These are phyloP conservation scores for Pyricularia grisea DNA, from an alignment of 2,329 filamentous ascomycete genomes.

Conservation along the genomic window DNA sequence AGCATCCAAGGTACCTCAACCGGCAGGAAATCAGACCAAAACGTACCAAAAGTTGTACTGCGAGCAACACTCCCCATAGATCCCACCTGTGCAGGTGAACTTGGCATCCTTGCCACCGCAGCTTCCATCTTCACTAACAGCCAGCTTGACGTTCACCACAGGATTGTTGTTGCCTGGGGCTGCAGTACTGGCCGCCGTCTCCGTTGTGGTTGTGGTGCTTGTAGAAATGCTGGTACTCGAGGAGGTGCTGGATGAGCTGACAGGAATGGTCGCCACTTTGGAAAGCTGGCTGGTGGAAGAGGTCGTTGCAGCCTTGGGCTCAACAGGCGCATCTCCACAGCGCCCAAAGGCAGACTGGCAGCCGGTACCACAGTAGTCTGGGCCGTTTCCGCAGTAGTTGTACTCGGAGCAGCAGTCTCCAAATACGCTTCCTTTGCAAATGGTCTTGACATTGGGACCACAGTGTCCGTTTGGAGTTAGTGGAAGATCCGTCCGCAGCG, in stretches of 20 bases:
- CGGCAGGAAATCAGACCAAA: background rate
- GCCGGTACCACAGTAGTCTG: constrained; percentile 9
- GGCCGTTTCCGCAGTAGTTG: constrained; percentile 10
- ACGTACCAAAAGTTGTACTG: constrained; percentile 3
- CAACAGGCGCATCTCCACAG: constrained; percentile 4
- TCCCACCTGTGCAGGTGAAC: constrained; percentile 5
- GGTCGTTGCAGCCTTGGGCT: no score
- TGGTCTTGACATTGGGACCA: constrained; percentile 9
- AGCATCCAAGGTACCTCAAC: background rate
- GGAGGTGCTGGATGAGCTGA: background rate
- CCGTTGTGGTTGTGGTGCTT: background rate
- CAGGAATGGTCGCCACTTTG: background rate
- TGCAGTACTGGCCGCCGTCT: background rate
- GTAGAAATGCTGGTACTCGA: background rate
- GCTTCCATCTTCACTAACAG: constrained; percentile 1
- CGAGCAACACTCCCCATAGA: constrained; percentile 4
- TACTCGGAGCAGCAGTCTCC: constrained; percentile 11
- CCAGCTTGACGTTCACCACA: background rate
- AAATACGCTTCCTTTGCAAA: constrained; percentile 9
- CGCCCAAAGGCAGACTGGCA: constrained; percentile 8
- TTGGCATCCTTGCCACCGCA: background rate
- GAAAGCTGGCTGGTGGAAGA: background rate
- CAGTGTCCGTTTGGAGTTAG: constrained; percentile 10
- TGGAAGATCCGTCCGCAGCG: constrained; percentile 8
- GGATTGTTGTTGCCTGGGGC: background rate